Base-by-base conservation (phyloP, 2,329 filamentous ascomycete genomes). In the Sporothrix pallida region DNA sequence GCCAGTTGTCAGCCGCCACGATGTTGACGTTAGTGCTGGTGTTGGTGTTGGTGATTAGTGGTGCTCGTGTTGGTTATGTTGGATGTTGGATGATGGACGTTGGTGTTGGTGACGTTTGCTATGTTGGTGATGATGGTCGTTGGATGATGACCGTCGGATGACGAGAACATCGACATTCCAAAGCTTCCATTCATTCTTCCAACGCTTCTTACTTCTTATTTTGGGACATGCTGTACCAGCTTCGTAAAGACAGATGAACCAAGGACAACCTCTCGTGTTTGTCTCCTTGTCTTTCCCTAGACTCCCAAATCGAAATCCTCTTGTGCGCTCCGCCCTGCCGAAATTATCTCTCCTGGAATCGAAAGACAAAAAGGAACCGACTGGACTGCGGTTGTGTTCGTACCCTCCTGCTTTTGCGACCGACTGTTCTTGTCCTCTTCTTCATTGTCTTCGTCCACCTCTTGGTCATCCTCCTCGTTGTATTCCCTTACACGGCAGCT, bases 401-500 rank as follows among this genome's bases (percentile, higher is more conserved):
- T 37, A 37, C 31, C 31, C 2, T 37, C 23, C 20, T 56, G 52
- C 52, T 56, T 56, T 56, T 56, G 52, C 20, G 52, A 56, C 52
- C 52, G 20, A 26, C 52, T 26, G 20, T 56, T 56, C 52, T 23
- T 56, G 9, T 44, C 31, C 31, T 44, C 48, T 17, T 20, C 67
- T 9, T 70, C 15, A 15, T 50, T n/a, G 6, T n/a, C 13, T 17
- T 52, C 13, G 2, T n/a, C n/a, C 20, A 20, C n/a, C 52, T 58
- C 52, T 13, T 70, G 10, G 13, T 69, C n/a, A n/a, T 56, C 52
- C 3, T 26, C 13, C 0, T 23, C 23, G 8, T 31, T 54, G 48
- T 69, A 23, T 23, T 48, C 26, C 67, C 67, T 69, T n/a, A 13
- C 67, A 56, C 67, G 2, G n/a, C 67, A 20, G 54, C 17, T 67